Evolutionary conservation across 305 asterid species (phyloP), one percentile per base, ranked within the genome.

Genomic region (Fraxinus baroniana): DNA sequence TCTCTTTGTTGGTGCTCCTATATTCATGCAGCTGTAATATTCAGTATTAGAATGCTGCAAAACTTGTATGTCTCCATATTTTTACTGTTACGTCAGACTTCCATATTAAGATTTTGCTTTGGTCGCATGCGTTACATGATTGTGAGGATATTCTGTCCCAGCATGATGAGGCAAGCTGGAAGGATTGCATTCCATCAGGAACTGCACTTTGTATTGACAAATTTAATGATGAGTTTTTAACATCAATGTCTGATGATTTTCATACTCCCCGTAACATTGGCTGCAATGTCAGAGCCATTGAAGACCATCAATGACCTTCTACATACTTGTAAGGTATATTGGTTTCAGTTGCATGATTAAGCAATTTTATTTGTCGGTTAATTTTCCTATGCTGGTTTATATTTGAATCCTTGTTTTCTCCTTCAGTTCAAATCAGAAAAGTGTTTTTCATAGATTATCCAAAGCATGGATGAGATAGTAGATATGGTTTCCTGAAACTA

Each of bases 271-370:
- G 96, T 91, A 73, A 97, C 91, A 83, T 88, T 96, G 90, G 94
- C 97, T 87, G 98, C 98, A 80, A 90, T 96, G 88, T 91, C 99
- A 4, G 99, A 94, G 15, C 99, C 98, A 24, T 79, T 96, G 88
- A 94, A 91, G 89, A 85, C 81, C 82, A 92, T 94, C 83, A 96
- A 96, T 84, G 98, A 96, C 87, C 97, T 96, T 22, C 82, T 94
- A 68, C 98, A 93, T 83, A 94, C 99, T 72, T 92, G 91, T 28
- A 93, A 96, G 97, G 99, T 96, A 91, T 49, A 79, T 75, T 73
- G 49, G 76, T 41, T 81, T 76, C 72, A 77, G 66, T 33, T 39
- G 64, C 2, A 74, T 52, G 66, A 32, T 10, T 28, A 44, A 60
- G 44, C 82, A 72, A 55, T 35, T 39, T 17, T 64, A 64, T 33